Evolutionary conservation across 768 basidiomycete species (phyloP).

Genomic region (Psilocybe sp.): DNA sequence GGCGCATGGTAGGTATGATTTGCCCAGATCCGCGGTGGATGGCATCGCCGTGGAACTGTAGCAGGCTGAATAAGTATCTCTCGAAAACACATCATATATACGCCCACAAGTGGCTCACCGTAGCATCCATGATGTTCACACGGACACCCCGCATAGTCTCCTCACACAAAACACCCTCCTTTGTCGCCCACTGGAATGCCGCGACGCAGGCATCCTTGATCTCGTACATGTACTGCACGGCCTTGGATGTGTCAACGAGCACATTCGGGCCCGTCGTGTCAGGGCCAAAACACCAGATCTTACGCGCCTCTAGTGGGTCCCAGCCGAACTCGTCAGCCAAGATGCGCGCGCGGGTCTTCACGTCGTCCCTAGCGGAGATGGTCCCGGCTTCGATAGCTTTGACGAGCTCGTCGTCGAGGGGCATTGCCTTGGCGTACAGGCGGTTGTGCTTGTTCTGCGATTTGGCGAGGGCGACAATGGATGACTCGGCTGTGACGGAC

Average conservation of each 20-base stretch:
- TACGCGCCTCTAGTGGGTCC: constrained; percentile 98
- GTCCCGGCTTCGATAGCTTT: constrained; percentile 88
- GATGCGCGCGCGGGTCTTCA: constrained; percentile 89
- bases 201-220: constrained; percentile 99
- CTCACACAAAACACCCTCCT: constrained; percentile 94
- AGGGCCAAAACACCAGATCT: constrained; percentile 99
- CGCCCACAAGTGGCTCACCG: constrained; percentile 47
- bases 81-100: not conserved
- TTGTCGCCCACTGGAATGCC: constrained; percentile 99
- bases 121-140: constrained; percentile 94
- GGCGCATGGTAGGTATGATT: constrained; percentile 92
- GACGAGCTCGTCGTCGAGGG: constrained; percentile 91
- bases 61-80: constrained; percentile 6
- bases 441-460: constrained; percentile 99
- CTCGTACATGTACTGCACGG: constrained; percentile 98
- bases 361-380: constrained; percentile 89
- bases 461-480: constrained; percentile 93
- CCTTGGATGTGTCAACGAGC: constrained; percentile 97
- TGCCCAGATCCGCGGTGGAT: constrained; percentile 99
- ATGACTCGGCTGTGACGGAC: constrained; percentile 92
- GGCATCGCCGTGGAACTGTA: constrained; percentile 89
- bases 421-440: constrained; percentile 90
- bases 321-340: constrained; percentile 94
- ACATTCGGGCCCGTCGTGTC: constrained; percentile 97
- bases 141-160: constrained; percentile 99